A percentile compares a stretch with the other conserved stretches of the same genome.
Conservation (phyloP, 2,329 filamentous ascomycete species). For the Fusarium sublunatum region DNA sequence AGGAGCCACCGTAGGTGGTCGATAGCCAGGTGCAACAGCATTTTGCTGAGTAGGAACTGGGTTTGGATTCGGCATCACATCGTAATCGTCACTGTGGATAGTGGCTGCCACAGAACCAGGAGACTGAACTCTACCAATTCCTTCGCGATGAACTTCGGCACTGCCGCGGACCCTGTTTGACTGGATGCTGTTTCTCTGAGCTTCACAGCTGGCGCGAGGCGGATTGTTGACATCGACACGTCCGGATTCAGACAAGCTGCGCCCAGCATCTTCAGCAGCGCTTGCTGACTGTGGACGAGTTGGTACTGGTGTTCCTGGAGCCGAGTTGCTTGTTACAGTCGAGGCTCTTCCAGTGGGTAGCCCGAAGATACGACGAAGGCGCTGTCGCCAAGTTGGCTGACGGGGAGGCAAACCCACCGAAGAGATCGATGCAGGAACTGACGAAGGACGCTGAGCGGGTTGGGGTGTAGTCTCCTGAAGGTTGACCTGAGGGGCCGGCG, state of each 20-base stretch:
- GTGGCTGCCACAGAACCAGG: constrained; percentile 49
- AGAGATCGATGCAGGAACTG: constrained; percentile 5
- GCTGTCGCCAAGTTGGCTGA: constrained; percentile 46
- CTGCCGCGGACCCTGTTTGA: not conserved
- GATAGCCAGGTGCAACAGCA: not conserved
- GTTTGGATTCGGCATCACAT: constrained; percentile 22
- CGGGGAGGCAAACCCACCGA: constrained; percentile 15
- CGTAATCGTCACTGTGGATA: constrained; percentile 53
- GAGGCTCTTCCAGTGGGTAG: constrained; percentile 51
- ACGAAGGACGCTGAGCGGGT: not conserved
- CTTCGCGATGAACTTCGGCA: not conserved
- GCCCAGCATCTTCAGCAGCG: not conserved
- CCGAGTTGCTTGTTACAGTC: constrained; percentile 49
- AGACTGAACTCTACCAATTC: constrained; percentile 30
- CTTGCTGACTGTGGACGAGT: constrained; percentile 4
- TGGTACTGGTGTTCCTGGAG: constrained; percentile 21
- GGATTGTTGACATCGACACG: not conserved
- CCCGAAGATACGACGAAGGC: constrained; percentile 43
- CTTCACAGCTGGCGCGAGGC: not conserved
- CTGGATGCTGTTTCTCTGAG: not conserved
- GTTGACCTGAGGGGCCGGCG: not conserved
- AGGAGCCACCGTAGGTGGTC: not conserved
- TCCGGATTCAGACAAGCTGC: not conserved
- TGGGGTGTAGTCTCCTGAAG: not conserved
- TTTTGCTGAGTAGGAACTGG: not conserved